A percentile compares a stretch with the other conserved stretches of the same genome.
Evolutionary conservation across 1,139 yeast species (phyloP).

Genomic region (Wickerhamomyces sp.): DNA sequence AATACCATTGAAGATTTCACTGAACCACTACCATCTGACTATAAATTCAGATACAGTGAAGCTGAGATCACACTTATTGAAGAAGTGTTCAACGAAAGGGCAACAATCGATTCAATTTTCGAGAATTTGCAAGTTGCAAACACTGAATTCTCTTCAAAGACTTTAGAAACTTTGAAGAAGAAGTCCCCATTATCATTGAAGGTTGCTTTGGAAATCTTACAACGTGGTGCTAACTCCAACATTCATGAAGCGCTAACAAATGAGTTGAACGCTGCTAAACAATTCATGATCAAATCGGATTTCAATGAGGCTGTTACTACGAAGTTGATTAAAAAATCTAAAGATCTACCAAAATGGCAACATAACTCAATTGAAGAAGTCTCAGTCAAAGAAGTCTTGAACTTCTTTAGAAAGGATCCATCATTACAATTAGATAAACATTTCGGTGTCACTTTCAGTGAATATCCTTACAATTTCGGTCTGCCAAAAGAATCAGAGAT

Average conservation of each 20-base stretch:
- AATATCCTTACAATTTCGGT: constrained; percentile 76
- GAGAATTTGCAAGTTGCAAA: constrained; percentile 38
- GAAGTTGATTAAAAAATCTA: constrained; percentile 61
- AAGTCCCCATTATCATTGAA: constrained; percentile 75
- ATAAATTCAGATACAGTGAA: constrained; percentile 52
- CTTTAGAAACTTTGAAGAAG: constrained; percentile 48
- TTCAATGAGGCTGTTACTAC: constrained; percentile 68
- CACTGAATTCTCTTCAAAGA: constrained; percentile 55
- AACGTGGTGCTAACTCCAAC: constrained; percentile 53
- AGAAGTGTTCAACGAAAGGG: constrained; percentile 46
- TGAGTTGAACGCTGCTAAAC: constrained; percentile 75
- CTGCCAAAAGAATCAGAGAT: constrained; percentile 49
- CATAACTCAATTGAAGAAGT: constrained; percentile 32
- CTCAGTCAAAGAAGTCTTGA: constrained; percentile 23
- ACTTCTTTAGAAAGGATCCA: constrained; percentile 23
- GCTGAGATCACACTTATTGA: constrained; percentile 64
- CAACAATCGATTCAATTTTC: constrained; percentile 58
- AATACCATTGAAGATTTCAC: constrained; percentile 68
- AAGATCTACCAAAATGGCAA: constrained; percentile 42
- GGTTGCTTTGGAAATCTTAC: constrained; percentile 65
- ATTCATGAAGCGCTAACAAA: constrained; percentile 64
- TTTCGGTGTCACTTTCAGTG: constrained; percentile 48
- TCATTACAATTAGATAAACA: constrained; percentile 32
- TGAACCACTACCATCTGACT: constrained; percentile 60
- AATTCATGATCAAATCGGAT: constrained; percentile 61